Conservation (phyloP, 2,329 filamentous ascomycete species). For the Triangularia verruculosa region DNA sequence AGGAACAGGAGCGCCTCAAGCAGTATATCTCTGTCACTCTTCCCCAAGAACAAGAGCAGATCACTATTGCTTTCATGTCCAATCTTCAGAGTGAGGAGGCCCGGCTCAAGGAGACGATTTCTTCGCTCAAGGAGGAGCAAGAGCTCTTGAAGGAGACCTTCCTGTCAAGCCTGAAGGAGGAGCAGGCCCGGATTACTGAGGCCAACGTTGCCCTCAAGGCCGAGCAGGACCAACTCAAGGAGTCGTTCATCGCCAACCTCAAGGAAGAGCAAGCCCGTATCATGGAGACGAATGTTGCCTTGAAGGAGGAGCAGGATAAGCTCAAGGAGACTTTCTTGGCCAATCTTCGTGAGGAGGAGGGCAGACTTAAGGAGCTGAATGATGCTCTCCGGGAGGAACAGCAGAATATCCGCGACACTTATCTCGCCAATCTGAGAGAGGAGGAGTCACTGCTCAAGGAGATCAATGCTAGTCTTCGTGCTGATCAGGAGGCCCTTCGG, state of each 20-base stretch:
- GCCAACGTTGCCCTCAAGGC: constrained; percentile 24
- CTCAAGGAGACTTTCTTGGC: constrained; percentile 20
- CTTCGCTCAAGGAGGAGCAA: constrained; percentile 42
- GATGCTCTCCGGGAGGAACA: constrained; percentile 23
- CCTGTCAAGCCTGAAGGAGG: constrained; percentile 33
- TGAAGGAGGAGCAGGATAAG: constrained; percentile 20
- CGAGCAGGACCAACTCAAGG: constrained; percentile 26
- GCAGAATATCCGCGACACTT: constrained; percentile 27
- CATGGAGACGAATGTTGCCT: constrained; percentile 22
- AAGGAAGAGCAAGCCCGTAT: constrained; percentile 24
- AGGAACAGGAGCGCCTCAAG: constrained; percentile 27
- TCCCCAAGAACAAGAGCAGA: constrained; percentile 26
- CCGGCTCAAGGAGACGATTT: constrained; percentile 22
- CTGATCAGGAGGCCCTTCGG: constrained; percentile 22
- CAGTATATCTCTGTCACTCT: constrained; percentile 26
- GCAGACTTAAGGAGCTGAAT: constrained; percentile 19
- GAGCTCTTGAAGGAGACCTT: constrained; percentile 53
- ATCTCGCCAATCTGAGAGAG: constrained; percentile 33
- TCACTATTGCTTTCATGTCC: constrained; percentile 37
- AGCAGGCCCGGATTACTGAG: constrained; percentile 23
- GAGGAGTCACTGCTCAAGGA: constrained; percentile 26
- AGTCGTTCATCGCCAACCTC: constrained; percentile 24
- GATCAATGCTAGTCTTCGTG: constrained; percentile 19
- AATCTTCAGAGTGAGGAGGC: constrained; percentile 31
- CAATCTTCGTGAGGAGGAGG: constrained; percentile 21